A percentile compares a stretch with the other conserved stretches of the same genome.
Evolutionary conservation across 208 protist genomes (phyloP).

Genomic region (Leishmania major): DNA sequence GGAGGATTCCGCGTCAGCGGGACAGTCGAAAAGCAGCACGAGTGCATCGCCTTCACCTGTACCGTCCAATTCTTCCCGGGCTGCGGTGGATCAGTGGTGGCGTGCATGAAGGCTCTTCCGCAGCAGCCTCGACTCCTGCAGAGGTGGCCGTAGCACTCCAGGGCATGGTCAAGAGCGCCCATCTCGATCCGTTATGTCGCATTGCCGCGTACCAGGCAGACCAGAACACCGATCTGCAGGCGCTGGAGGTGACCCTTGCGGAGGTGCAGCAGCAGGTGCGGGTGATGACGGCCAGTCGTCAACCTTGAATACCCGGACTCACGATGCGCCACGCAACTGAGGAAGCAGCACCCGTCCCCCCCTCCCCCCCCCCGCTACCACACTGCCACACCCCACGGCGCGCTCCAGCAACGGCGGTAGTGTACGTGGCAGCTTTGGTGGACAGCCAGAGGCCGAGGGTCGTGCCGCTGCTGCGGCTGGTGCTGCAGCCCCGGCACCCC

Average conservation of each 20-base stretch:
- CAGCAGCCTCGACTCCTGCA: neutral
- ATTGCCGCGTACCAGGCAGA: conserved; percentile 45
- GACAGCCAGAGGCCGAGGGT: neutral
- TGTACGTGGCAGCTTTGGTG: neutral
- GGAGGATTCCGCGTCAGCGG: too few relatives aligned
- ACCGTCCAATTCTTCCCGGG: neutral
- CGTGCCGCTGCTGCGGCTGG: neutral
- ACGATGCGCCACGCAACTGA: neutral
- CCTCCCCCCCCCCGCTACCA: neutral
- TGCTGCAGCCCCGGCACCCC: neutral
- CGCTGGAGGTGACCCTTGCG: conserved; percentile 30
- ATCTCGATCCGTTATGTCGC: conserved; percentile 25
- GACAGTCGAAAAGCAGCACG: neutral
- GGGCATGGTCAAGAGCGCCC: conserved; percentile 4
- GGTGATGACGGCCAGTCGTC: conserved; percentile 12
- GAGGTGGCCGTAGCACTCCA: neutral
- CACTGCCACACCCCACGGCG: neutral
- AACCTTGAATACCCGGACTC: conserved; percentile 24
- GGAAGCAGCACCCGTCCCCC: neutral
- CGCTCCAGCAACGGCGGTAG: neutral
- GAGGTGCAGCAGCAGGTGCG: conserved; percentile 39
- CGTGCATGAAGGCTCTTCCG: conserved; percentile 4
- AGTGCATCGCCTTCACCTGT: neutral
- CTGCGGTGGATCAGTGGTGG: conserved; percentile 6
- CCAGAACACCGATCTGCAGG: conserved; percentile 33